These are phyloP conservation scores for Exophiala calicioides DNA, from an alignment of 2,329 filamentous ascomycete genomes.

Conservation along the genomic window DNA sequence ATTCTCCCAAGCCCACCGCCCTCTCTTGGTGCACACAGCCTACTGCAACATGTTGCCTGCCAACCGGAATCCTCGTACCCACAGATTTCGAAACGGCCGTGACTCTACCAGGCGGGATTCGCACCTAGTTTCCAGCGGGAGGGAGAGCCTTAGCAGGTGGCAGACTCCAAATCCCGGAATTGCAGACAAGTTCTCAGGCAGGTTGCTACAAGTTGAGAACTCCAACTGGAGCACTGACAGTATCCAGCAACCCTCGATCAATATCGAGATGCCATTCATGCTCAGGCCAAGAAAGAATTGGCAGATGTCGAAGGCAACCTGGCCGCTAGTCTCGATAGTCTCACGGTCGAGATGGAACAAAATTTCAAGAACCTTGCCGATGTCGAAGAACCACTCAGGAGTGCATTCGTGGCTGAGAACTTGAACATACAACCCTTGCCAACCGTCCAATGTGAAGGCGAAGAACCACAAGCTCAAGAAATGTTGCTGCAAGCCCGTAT, in stretches of 20 bases:
- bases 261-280: conserved; percentile 18
- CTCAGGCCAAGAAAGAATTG: conserved; percentile 7
- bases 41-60: neutral
- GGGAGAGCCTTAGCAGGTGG: conserved; percentile 5
- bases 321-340: conserved; percentile 8
- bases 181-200: conserved; percentile 19
- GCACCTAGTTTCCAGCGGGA: conserved; percentile 4
- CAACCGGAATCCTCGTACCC: neutral
- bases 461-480: conserved; percentile 7
- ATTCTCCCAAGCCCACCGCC: too few relatives aligned
- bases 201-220: neutral
- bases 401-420: conserved; percentile 15
- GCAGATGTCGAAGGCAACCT: conserved; percentile 9
- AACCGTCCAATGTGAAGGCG: neutral
- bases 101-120: conserved; percentile 2
- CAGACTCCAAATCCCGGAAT: conserved; percentile 7
- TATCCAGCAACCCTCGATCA: conserved; percentile 19
- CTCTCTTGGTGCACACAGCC: neutral
- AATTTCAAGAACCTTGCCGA: conserved; percentile 9
- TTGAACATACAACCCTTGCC: conserved; percentile 6
- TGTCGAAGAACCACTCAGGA: conserved; percentile 18
- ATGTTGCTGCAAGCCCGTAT: conserved; percentile 15
- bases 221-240: conserved; percentile 6
- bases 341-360: conserved; percentile 14
- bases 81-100: conserved; percentile 3